phyloP scores from a whole-genome alignment of 768 basidiomycete species.

The Mycena crocata region DNA sequence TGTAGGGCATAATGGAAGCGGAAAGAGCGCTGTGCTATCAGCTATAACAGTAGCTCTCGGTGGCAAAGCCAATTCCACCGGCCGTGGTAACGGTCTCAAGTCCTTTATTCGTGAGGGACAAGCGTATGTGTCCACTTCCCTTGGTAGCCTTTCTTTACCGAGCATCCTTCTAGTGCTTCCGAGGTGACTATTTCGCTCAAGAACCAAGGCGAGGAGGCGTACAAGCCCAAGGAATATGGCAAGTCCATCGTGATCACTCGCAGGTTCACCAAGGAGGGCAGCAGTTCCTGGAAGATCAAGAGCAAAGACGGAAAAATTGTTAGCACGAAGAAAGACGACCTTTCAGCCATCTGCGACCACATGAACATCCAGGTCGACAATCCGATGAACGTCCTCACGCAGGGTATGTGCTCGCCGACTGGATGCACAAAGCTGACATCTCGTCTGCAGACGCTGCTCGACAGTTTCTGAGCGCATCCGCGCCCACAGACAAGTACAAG shows the following conservation, averaged over 20 bases:
- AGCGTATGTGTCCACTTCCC: conserved; percentile 59
- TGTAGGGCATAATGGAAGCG: conserved; percentile 55
- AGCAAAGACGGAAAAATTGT: conserved; percentile 72
- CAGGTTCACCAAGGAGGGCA: conserved; percentile 79
- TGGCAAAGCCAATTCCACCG: conserved; percentile 92
- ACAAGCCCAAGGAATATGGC: conserved; percentile 86
- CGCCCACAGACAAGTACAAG: conserved; percentile 89
- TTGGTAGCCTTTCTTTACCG: not conserved
- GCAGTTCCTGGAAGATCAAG: conserved; percentile 86
- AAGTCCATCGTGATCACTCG: conserved; percentile 88
- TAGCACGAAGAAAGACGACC: conserved; percentile 84
- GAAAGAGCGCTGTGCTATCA: conserved; percentile 94
- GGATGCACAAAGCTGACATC: not conserved
- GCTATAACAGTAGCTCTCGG: conserved; percentile 95
- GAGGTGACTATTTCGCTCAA: conserved; percentile 86
- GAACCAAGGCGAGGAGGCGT: conserved; percentile 94
- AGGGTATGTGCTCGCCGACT: conserved; percentile 58
- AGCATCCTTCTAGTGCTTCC: conserved; percentile 58
- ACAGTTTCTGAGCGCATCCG: conserved; percentile 88
- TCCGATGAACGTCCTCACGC: conserved; percentile 94
- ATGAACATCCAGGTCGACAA: conserved; percentile 98
- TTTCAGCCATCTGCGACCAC: conserved; percentile 90
- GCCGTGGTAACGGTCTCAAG: conserved; percentile 86
- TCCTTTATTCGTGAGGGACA: conserved; percentile 89
- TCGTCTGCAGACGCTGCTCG: conserved; percentile 64